These are phyloP conservation scores for Scutellaria barbata DNA, from an alignment of 257 asterid genomes.

Conservation along the genomic window DNA sequence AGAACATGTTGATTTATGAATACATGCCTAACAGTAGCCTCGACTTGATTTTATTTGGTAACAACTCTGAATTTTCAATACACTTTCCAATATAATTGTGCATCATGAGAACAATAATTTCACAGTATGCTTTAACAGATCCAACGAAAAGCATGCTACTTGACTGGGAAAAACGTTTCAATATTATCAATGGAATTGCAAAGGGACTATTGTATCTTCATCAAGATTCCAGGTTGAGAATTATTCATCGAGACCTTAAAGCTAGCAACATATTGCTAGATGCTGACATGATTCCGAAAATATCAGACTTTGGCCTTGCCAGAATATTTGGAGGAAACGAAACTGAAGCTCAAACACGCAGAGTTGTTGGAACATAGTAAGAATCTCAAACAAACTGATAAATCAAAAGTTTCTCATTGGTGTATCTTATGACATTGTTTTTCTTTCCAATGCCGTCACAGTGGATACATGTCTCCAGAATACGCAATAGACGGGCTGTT, in stretches of 20 bases:
- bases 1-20: conserved; percentile 1
- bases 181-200: conserved; percentile 1
- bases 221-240: conserved; percentile 1
- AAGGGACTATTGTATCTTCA: conserved; percentile 11
- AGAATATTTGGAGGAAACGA: conserved; percentile 8
- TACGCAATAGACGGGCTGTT: too few relatives aligned
- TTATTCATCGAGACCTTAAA: conserved; percentile 16
- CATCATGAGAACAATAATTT: not conserved
- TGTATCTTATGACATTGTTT: not conserved
- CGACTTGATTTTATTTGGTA: not conserved
- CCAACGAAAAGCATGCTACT: not conserved
- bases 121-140: not conserved
- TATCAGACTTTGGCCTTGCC: not conserved
- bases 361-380: conserved; percentile 20
- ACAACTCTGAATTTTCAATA: not conserved
- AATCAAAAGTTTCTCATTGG: not conserved
- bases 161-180: not conserved
- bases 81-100: not conserved
- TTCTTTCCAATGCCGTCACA: not conserved
- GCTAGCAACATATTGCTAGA: not conserved
- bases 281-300: conserved; percentile 2
- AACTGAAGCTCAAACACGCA: not conserved
- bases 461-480: conserved; percentile 8
- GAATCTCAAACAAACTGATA: not conserved
- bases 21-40: conserved; percentile 2